Percentiles rank a stretch among this genome's conserved stretches.
Conservation (phyloP, 2,329 filamentous ascomycete genomes). For the Diaporthe humulicola region DNA sequence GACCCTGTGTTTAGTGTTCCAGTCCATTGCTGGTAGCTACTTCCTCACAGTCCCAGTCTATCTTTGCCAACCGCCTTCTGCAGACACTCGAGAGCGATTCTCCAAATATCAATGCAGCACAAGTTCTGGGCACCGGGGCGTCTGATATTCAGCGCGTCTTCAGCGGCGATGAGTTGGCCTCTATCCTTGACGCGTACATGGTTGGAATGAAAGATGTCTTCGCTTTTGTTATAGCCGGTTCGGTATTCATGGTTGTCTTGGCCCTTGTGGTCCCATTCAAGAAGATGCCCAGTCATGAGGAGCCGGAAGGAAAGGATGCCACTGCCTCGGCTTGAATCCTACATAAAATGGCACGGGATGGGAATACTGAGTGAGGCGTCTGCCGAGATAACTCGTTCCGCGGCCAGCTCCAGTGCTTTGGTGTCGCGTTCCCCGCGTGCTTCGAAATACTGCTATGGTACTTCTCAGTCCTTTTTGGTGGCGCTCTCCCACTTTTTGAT, state of each 20-base stretch:
- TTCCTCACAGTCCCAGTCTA: slow-evolving; percentile 54
- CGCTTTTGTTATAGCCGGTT: slow-evolving; percentile 57
- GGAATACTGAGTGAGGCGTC: too few species aligned
- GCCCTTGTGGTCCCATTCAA: too few species aligned
- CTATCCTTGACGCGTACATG: slow-evolving; percentile 68
- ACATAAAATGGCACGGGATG: too few species aligned
- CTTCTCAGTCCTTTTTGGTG: neutral
- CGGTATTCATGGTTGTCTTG: neutral
- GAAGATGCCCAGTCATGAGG: too few species aligned
- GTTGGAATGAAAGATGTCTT: slow-evolving; percentile 69
- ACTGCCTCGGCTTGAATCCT: too few species aligned
- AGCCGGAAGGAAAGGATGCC: too few species aligned
- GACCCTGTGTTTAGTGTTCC: too few species aligned
- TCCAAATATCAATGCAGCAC: slow-evolving; percentile 45
- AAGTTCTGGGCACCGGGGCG: slow-evolving; percentile 50
- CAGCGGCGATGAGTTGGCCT: slow-evolving; percentile 54
- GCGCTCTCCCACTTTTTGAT: neutral
- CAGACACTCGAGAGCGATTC: slow-evolving; percentile 42
- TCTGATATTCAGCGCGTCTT: slow-evolving; percentile 65
- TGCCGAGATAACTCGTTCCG: too few species aligned
- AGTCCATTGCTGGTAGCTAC: slow-evolving; percentile 53
- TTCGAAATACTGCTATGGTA: neutral
- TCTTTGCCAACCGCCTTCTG: slow-evolving; percentile 51
- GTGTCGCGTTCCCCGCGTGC: too few species aligned
- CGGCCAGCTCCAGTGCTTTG: too few species aligned